Conservation (phyloP, 164 flowering plant species). For the Aristolochia contorta region DNA sequence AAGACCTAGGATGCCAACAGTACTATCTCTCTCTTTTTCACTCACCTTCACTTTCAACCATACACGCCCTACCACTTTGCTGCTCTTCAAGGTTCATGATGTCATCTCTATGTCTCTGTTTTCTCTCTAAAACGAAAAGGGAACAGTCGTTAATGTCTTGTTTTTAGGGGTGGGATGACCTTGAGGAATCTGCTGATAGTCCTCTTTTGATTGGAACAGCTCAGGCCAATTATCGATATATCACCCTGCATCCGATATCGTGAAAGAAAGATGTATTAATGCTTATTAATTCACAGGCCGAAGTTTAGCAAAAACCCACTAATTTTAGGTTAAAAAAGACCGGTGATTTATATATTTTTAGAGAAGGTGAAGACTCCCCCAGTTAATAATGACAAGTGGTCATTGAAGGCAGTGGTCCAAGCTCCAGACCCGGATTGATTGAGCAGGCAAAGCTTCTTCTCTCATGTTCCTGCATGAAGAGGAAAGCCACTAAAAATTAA, state of each 20-base stretch:
- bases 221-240: too few relatives aligned
- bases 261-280: too few relatives aligned
- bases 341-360: neutral
- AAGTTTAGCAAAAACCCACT: too few relatives aligned
- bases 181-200: neutral
- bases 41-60: slow-evolving; percentile 7
- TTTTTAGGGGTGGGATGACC: neutral
- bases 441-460: slow-evolving; percentile 12
- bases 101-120: slow-evolving; percentile 2
- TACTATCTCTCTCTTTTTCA: neutral
- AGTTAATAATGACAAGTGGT: neutral
- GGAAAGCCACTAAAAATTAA: neutral
- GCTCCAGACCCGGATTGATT: slow-evolving; percentile 1
- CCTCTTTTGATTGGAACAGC: too few relatives aligned
- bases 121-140: neutral
- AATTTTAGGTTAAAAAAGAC: too few relatives aligned
- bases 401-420: neutral
- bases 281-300: too few relatives aligned
- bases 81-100: slow-evolving; percentile 4
- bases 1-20: neutral
- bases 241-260: too few relatives aligned
- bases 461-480: slow-evolving; percentile 23
- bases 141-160: neutral
- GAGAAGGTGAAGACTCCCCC: neutral
- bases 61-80: slow-evolving; percentile 6